phyloP scores from a whole-genome alignment of 2,329 filamentous ascomycete genomes.

The Calycina herbarum region DNA sequence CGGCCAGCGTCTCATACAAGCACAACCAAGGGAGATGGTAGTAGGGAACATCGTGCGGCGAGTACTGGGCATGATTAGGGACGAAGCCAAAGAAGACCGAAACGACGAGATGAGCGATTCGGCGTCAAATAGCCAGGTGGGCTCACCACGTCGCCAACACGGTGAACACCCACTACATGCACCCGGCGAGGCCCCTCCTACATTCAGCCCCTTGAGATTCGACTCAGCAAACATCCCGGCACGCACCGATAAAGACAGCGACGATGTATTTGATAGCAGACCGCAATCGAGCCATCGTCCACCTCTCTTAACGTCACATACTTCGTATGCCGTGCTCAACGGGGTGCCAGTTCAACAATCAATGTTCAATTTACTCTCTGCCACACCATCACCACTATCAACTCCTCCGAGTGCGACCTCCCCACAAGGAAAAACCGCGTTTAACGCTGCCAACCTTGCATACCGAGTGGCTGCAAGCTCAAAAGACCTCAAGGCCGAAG shows the following conservation, averaged over 20 bases:
- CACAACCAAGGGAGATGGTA: constrained; percentile 84
- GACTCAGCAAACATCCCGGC: constrained; percentile 30
- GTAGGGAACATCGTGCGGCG: constrained; percentile 93
- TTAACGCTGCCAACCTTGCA: constrained; percentile 33
- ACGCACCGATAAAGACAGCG: constrained; percentile 22
- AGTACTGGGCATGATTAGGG: constrained; percentile 85
- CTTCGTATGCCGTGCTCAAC: constrained; percentile 60
- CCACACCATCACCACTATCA: constrained; percentile 54
- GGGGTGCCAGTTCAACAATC: constrained; percentile 60
- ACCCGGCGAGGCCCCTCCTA: constrained; percentile 20
- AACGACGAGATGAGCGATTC: constrained; percentile 51
- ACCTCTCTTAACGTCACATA: constrained; percentile 60
- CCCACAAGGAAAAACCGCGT: constrained; percentile 42
- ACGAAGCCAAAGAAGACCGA: constrained; percentile 81
- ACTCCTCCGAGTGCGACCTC: constrained; percentile 55
- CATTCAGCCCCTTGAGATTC: constrained; percentile 34
- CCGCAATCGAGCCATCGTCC: constrained; percentile 49
- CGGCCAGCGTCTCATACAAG: constrained; percentile 70
- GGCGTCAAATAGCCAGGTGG: constrained; percentile 29
- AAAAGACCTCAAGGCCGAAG: constrained; percentile 81
- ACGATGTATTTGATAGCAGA: constrained; percentile 29
- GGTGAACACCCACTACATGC: constrained; percentile 22
- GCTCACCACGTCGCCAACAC: constrained; percentile 30
- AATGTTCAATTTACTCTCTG: constrained; percentile 85
- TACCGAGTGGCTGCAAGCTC: constrained; percentile 34